Percentiles rank a stretch among this genome's conserved stretches.
Evolutionary conservation across 345 rosid genomes (phyloP).

Genomic region (Arabis hirsuta): DNA sequence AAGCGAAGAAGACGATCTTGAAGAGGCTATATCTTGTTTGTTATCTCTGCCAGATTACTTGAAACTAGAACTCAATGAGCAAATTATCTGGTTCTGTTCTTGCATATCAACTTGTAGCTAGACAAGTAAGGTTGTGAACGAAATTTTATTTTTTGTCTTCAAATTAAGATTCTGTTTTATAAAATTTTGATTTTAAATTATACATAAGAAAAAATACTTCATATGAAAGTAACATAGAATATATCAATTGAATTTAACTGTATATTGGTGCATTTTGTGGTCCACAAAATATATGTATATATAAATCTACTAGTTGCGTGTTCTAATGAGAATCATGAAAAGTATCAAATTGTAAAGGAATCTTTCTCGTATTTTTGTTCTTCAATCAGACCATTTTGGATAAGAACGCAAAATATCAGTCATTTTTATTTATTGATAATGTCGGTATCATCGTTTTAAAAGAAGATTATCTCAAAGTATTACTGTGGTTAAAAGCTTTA

Average conservation of each 20-base stretch:
- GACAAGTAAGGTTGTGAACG: neutral
- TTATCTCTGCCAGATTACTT: neutral
- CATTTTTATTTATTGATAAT: no score
- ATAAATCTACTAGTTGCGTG: conserved; percentile 12
- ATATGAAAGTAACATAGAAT: neutral
- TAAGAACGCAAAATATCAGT: conserved; percentile 34
- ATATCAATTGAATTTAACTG: neutral
- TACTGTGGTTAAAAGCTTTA: neutral
- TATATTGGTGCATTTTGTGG: conserved; percentile 21
- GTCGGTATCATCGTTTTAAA: neutral
- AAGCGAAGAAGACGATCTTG: conserved; percentile 51
- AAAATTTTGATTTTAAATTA: neutral
- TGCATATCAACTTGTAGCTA: conserved; percentile 1
- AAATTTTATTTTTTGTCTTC: neutral
- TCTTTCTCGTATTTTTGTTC: conserved; percentile 19
- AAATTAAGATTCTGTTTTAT: neutral
- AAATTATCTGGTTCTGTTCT: conserved; percentile 23
- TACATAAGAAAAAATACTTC: neutral
- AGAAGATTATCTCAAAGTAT: neutral
- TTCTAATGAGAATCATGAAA: conserved; percentile 9
- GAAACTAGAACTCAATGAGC: conserved; percentile 2
- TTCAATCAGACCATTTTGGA: conserved; percentile 2
- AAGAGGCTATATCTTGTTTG: conserved; percentile 5
- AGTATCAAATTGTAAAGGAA: conserved; percentile 34
- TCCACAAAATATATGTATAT: conserved; percentile 26